Conservation (phyloP, 495 filamentous ascomycete genomes). For the Evernia prunastri region DNA sequence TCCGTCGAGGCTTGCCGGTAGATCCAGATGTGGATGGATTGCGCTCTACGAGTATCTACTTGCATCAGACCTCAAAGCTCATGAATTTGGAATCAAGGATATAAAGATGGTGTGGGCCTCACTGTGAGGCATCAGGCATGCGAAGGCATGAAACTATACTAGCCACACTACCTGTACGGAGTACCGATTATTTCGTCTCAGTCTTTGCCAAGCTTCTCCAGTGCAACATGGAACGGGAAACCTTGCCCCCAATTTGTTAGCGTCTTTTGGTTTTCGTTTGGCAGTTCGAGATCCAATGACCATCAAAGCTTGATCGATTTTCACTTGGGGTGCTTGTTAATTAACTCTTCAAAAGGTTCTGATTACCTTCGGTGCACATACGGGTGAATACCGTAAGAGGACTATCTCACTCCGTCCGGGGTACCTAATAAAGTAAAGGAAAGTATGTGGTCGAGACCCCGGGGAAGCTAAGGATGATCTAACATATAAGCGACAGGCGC, state of each 20-base stretch:
- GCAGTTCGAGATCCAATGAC: too few relatives aligned
- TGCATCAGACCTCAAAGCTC: neutral
- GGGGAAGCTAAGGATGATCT: neutral
- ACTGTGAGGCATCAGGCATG: neutral
- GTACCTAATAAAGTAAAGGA: too few relatives aligned
- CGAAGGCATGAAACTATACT: neutral
- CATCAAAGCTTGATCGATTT: too few relatives aligned
- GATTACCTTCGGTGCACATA: too few relatives aligned
- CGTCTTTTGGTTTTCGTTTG: too few relatives aligned
- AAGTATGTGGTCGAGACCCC: neutral
- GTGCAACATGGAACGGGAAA: neutral
- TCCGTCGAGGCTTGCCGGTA: neutral
- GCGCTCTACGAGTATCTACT: neutral
- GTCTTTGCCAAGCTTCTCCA: neutral
- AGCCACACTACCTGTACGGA: neutral
- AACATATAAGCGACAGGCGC: conserved; percentile 3
- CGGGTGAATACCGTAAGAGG: too few relatives aligned
- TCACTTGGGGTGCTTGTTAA: too few relatives aligned
- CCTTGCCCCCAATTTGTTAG: neutral
- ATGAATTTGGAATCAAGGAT: neutral
- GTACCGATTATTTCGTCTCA: neutral
- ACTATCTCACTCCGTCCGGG: too few relatives aligned
- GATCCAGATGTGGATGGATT: neutral
- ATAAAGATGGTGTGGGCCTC: neutral
- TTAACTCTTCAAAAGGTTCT: neutral